phyloP scores from a whole-genome alignment of 768 basidiomycete species.

The Obba rivulosa region DNA sequence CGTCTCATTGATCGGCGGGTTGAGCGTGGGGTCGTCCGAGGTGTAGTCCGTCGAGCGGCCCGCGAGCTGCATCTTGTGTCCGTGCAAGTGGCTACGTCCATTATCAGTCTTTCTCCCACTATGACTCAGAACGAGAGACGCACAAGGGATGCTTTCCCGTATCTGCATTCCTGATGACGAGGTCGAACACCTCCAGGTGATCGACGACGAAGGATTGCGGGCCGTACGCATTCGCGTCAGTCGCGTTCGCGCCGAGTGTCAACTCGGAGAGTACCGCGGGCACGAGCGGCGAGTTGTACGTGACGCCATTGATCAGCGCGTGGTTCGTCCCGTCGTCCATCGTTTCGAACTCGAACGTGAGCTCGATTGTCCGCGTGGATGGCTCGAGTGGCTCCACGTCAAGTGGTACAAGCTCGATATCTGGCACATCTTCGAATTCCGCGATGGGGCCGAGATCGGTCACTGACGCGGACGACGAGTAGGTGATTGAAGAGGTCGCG shows the following conservation, averaged over 20 bases:
- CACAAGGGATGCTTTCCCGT: slow-evolving; percentile 82
- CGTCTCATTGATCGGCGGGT: slow-evolving; percentile 74
- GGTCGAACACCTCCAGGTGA: slow-evolving; percentile 70
- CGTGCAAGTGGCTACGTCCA: slow-evolving; percentile 74
- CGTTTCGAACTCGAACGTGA: slow-evolving; percentile 78
- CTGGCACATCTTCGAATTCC: slow-evolving; percentile 58
- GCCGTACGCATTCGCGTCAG: slow-evolving; percentile 69
- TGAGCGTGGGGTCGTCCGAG: slow-evolving; percentile 67
- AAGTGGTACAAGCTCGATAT: slow-evolving; percentile 65
- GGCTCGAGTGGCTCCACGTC: slow-evolving; percentile 41
- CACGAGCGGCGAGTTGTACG: slow-evolving; percentile 64
- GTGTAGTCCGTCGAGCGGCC: slow-evolving; percentile 65
- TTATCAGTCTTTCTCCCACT: background rate
- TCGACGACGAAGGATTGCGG: slow-evolving; percentile 70
- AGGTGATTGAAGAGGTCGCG: slow-evolving; percentile 79
- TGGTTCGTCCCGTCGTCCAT: slow-evolving; percentile 83
- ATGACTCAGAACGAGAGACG: slow-evolving; percentile 11
- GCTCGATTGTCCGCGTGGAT: slow-evolving; percentile 54
- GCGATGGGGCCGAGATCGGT: slow-evolving; percentile 50
- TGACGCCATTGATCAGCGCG: slow-evolving; percentile 66
- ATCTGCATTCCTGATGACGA: slow-evolving; percentile 71
- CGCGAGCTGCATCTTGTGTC: slow-evolving; percentile 83
- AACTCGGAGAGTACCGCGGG: slow-evolving; percentile 75
- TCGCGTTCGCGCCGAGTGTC: slow-evolving; percentile 72
- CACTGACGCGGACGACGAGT: slow-evolving; percentile 46